Evolutionary conservation across 257 asterid species (phyloP).

Genomic region (Fraxinus americana): DNA sequence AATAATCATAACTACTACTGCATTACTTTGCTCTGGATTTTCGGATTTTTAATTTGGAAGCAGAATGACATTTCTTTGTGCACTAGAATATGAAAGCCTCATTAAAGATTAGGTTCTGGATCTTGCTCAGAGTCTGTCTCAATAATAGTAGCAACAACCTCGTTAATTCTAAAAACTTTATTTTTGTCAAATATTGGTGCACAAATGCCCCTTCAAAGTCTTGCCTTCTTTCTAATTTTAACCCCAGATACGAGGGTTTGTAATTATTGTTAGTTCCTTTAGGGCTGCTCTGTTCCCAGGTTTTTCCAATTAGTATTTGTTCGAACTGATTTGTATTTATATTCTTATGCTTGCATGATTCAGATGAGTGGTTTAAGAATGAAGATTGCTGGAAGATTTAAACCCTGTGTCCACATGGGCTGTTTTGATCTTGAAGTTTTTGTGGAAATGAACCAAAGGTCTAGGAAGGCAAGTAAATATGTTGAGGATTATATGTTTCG

Average conservation of each 20-base stretch:
- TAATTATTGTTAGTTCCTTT: background rate
- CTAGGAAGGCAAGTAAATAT: slow-evolving; percentile 84
- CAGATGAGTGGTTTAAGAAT: slow-evolving; percentile 98
- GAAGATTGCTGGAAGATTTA: slow-evolving; percentile 96
- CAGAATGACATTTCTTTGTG: background rate
- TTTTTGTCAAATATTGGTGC: background rate
- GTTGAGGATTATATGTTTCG: slow-evolving; percentile 1
- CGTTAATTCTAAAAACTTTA: background rate
- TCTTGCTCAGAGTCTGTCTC: background rate
- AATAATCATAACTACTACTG: background rate
- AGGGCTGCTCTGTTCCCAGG: background rate
- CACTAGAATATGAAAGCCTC: background rate
- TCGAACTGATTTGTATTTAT: slow-evolving; percentile 20
- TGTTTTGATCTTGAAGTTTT: slow-evolving; percentile 95
- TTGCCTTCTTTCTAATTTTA: background rate
- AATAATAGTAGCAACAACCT: background rate
- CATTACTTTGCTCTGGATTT: background rate
- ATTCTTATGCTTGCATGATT: slow-evolving; percentile 29
- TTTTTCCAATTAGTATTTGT: background rate
- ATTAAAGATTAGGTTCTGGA: background rate
- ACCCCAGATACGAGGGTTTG: background rate
- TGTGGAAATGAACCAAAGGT: slow-evolving; percentile 96
- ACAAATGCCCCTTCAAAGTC: background rate
- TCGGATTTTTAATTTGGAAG: slow-evolving; percentile 7
- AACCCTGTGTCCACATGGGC: slow-evolving; percentile 91